phyloP scores from a whole-genome alignment of 441 rosid genomes.

The Bocquillonia castaneifolia region DNA sequence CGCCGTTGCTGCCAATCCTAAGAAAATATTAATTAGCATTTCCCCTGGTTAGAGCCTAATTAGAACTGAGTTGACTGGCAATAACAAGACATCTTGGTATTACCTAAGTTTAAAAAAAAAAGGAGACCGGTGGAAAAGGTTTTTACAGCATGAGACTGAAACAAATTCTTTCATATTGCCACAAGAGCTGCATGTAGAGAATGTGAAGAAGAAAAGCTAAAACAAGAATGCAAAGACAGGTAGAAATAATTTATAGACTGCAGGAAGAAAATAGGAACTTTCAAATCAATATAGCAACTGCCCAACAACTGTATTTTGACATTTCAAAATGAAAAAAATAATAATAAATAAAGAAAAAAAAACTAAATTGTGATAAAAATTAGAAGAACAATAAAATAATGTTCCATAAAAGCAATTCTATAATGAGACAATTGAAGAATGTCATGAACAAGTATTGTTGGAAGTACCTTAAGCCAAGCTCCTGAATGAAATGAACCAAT shows the following conservation, averaged over 20 bases:
- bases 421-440: neutral
- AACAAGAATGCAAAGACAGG: neutral
- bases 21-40: neutral
- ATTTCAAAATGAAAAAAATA: neutral
- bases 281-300: no score
- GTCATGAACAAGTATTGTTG: neutral
- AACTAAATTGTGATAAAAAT: neutral
- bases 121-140: neutral
- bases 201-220: neutral
- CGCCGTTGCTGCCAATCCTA: neutral
- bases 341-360: neutral
- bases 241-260: neutral
- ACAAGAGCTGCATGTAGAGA: neutral
- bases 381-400: neutral
- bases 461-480: conserved; percentile 4
- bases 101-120: neutral
- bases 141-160: neutral
- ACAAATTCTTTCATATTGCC: neutral
- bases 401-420: neutral
- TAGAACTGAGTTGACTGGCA: neutral
- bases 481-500: neutral
- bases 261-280: neutral
- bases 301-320: neutral
- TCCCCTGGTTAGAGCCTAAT: neutral
- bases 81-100: neutral